Evolutionary conservation across 208 protist genomes (phyloP).

Genomic region (Leishmania tropica): DNA sequence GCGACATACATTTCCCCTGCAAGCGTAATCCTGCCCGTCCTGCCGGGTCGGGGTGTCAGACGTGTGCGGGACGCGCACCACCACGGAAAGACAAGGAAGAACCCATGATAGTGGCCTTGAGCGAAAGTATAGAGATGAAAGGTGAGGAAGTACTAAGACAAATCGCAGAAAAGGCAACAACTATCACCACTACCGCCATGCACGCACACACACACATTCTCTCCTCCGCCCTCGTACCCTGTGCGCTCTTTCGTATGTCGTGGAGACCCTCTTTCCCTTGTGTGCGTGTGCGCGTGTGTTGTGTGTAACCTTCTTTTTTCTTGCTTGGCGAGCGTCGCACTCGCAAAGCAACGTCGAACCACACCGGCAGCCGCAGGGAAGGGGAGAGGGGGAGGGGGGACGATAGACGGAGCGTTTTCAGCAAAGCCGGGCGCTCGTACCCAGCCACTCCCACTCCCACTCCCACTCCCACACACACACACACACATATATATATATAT

Average conservation of each 20-base stretch:
- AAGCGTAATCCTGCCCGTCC: background rate
- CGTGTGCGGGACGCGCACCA: background rate
- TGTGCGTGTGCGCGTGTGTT: background rate
- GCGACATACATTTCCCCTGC: no score
- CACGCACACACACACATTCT: background rate
- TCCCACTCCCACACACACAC: background rate
- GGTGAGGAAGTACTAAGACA: background rate
- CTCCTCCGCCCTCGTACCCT: background rate
- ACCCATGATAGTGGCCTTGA: background rate
- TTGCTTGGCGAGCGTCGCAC: background rate
- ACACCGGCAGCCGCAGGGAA: background rate
- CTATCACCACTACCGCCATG: background rate
- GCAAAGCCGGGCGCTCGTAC: background rate
- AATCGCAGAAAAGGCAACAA: no score
- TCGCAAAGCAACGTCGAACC: background rate
- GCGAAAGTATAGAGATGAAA: background rate
- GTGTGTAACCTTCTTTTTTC: background rate
- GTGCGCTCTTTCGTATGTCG: background rate
- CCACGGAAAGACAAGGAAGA: background rate
- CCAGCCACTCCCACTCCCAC: background rate
- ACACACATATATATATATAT: background rate
- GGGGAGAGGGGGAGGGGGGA: background rate
- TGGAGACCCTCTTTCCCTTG: background rate
- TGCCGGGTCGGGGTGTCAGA: background rate
- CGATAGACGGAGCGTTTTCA: background rate